Conservation (phyloP, 169 alveolate genomes). For the Eimeria sp. region DNA sequence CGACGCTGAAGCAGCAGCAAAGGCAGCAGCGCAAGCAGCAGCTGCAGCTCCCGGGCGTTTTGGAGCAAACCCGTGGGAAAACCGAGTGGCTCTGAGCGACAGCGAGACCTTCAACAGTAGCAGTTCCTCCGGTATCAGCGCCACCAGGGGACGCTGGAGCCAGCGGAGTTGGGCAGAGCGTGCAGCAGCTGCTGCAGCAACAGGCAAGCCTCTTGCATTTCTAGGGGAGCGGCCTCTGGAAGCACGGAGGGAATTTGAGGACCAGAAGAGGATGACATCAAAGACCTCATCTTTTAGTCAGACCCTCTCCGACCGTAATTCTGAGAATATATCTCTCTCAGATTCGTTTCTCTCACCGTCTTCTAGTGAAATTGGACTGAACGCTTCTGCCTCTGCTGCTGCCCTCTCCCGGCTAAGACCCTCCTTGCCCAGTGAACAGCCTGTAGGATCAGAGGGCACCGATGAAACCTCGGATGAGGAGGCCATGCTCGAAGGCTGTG, state of each 20-base stretch:
- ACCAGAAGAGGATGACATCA: constrained; percentile 20
- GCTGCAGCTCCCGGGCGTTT: constrained; percentile 48
- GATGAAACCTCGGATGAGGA: constrained; percentile 46
- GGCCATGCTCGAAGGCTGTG: neutral
- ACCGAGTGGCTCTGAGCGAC: constrained; percentile 44
- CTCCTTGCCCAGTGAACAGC: neutral
- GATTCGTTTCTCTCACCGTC: constrained; percentile 35
- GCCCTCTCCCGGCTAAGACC: neutral
- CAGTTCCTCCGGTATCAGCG: constrained; percentile 15
- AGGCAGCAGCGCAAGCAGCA: constrained; percentile 61
- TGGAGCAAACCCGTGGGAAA: constrained; percentile 57
- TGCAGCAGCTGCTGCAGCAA: constrained; percentile 64
- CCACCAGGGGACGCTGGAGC: constrained; percentile 12
- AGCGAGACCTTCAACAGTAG: constrained; percentile 36
- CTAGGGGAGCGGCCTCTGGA: constrained; percentile 41
- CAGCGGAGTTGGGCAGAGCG: constrained; percentile 69
- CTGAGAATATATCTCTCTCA: constrained; percentile 27
- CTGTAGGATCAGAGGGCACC: constrained; percentile 16
- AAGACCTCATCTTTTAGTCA: constrained; percentile 20
- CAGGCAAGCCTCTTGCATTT: constrained; percentile 66
- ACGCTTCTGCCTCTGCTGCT: neutral
- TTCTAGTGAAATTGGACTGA: constrained; percentile 17
- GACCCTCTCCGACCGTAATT: constrained; percentile 11
- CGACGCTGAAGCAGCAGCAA: constrained; percentile 56
- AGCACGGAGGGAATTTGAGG: constrained; percentile 38